Conservation (phyloP, 768 basidiomycete species). For the Agrocybe pediades region DNA sequence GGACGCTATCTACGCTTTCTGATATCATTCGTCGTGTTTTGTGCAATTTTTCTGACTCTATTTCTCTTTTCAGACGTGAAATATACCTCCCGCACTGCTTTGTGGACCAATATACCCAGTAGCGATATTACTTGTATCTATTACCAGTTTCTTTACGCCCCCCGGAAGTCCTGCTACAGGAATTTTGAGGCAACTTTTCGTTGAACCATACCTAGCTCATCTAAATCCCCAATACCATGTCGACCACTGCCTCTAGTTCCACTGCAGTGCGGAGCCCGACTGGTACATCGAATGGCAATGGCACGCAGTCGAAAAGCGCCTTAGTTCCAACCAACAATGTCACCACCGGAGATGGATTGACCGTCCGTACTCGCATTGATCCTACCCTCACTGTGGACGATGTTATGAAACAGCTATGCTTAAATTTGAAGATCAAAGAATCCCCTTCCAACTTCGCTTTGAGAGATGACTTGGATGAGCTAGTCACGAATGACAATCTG, state of each 20-base stretch:
- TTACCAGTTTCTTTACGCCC: constrained; percentile 8
- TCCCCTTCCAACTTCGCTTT: constrained; percentile 73
- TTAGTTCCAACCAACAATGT: constrained; percentile 86
- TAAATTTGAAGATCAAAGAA: constrained; percentile 79
- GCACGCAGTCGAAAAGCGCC: constrained; percentile 37
- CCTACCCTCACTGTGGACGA: constrained; percentile 82
- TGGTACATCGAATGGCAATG: constrained; percentile 36
- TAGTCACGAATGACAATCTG: constrained; percentile 88
- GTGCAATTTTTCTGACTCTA: background rate
- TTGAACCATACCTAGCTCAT: background rate
- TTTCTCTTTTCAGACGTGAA: background rate
- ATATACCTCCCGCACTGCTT: background rate
- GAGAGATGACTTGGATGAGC: constrained; percentile 78
- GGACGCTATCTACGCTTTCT: constrained; percentile 49
- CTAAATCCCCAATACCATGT: constrained; percentile 23
- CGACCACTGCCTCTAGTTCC: constrained; percentile 25
- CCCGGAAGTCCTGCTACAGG: constrained; percentile 1
- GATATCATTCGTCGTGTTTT: constrained; percentile 23
- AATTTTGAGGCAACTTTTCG: constrained; percentile 1
- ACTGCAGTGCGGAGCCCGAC: constrained; percentile 31
- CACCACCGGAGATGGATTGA: constrained; percentile 70
- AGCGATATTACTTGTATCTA: constrained; percentile 7
- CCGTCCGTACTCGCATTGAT: constrained; percentile 84
- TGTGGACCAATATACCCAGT: background rate
- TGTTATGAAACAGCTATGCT: constrained; percentile 80